These are phyloP conservation scores for Sporothrix schenckii DNA, from an alignment of 2,329 filamentous ascomycete species.

Conservation along the genomic window DNA sequence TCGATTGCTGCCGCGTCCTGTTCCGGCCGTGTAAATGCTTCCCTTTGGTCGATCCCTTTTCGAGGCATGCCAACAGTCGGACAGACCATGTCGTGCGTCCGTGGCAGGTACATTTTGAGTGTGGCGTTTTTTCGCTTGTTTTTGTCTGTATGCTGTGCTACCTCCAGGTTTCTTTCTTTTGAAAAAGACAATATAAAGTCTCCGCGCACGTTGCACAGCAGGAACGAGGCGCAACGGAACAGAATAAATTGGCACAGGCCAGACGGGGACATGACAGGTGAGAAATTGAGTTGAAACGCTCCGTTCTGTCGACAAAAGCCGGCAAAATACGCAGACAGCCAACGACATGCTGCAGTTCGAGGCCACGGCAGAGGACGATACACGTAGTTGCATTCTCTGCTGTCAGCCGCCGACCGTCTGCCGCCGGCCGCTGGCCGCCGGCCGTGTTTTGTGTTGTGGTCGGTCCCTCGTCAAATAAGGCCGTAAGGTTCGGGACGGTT, in stretches of 20 bases:
- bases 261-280: background rate
- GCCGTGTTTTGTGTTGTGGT: background rate
- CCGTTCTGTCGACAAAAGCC: background rate
- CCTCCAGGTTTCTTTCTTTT: background rate
- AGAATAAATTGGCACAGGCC: background rate
- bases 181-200: background rate
- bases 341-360: background rate
- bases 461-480: slow-evolving; percentile 23
- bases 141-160: background rate
- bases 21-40: background rate
- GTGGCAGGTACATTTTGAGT: slow-evolving; percentile 15
- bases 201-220: slow-evolving; percentile 6
- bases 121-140: slow-evolving; percentile 21
- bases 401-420: background rate
- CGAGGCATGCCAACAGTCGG: background rate
- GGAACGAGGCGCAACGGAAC: background rate
- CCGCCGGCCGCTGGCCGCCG: background rate
- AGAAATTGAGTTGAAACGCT: too few species aligned
- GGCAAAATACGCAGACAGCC: too few species aligned
- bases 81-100: slow-evolving; percentile 12
- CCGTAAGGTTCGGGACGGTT: slow-evolving; percentile 32
- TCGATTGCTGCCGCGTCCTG: background rate
- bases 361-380: background rate
- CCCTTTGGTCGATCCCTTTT: background rate
- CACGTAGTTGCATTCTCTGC: too few species aligned